A percentile compares a stretch with the other conserved stretches of the same genome.
Conservation (phyloP, 176 grass and related monocot genomes). For the Poa annua region DNA sequence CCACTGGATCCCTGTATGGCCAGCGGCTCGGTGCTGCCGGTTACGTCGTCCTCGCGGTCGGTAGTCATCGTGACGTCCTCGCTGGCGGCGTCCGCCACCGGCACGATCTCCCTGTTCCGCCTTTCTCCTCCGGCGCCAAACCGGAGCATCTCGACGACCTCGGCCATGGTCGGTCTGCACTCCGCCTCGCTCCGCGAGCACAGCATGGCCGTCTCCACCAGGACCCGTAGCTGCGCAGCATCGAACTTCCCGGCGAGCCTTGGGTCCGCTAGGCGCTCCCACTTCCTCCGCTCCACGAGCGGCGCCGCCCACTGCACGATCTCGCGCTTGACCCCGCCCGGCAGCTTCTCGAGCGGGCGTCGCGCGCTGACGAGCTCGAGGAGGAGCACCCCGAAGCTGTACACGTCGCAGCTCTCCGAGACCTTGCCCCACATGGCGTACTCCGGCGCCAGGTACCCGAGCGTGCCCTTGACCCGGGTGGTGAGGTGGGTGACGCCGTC, state of each 20-base stretch:
- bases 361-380: constrained; percentile 66
- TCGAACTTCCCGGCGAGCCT: constrained; percentile 54
- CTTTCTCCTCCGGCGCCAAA: constrained; percentile 30
- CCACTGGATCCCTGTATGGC: constrained; percentile 48
- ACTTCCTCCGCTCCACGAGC: constrained; percentile 51
- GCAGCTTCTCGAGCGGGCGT: constrained; percentile 64
- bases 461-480: constrained; percentile 75
- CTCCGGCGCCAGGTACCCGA: constrained; percentile 77
- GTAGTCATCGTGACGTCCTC: constrained; percentile 11
- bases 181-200: constrained; percentile 53
- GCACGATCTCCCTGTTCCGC: constrained; percentile 60
- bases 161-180: constrained; percentile 49
- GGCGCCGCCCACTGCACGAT: constrained; percentile 76
- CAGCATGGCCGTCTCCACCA: constrained; percentile 54
- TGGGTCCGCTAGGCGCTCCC: constrained; percentile 62
- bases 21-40: constrained; percentile 54
- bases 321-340: constrained; percentile 57
- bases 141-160: constrained; percentile 65
- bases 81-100: constrained; percentile 36
- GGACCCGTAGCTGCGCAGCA: constrained; percentile 44
- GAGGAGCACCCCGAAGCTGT: constrained; percentile 80
- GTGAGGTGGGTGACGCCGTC: constrained; percentile 80
- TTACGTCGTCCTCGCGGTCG: constrained; percentile 41
- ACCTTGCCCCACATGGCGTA: constrained; percentile 88
- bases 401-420: constrained; percentile 77